Conservation (phyloP, 2,329 filamentous ascomycete species). For the Curvularia lunata region DNA sequence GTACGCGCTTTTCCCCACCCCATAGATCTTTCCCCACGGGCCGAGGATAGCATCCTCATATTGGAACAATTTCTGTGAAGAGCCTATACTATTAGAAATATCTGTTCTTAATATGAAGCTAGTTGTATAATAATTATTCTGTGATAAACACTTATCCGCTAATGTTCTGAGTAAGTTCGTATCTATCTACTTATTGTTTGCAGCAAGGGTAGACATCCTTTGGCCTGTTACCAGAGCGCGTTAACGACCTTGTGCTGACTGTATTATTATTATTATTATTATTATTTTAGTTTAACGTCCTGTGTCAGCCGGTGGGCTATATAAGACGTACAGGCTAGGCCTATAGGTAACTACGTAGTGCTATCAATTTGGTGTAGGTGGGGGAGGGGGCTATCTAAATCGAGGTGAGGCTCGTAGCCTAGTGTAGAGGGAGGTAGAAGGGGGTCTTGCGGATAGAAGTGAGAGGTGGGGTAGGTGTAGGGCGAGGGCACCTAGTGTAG, state of each 20-base stretch:
- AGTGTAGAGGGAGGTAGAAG: neutral
- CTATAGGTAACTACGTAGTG: neutral
- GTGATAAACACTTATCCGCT: too few species aligned
- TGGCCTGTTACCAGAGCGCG: too few species aligned
- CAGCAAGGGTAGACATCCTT: too few species aligned
- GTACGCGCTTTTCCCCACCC: neutral
- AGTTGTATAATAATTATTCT: too few species aligned
- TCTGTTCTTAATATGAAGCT: too few species aligned
- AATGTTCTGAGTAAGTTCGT: too few species aligned
- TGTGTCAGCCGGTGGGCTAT: neutral
- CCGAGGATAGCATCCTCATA: neutral
- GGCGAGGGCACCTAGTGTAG: neutral
- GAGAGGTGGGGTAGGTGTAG: neutral
- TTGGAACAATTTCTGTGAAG: too few species aligned
- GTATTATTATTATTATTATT: constrained; percentile 1
- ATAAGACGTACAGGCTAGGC: constrained; percentile 1
- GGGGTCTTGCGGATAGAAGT: neutral
- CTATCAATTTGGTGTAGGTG: neutral
- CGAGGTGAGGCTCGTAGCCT: constrained; percentile 3
- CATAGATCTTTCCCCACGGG: neutral
- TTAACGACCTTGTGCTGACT: too few species aligned
- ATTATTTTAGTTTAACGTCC: constrained; percentile 2
- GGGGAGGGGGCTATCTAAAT: constrained; percentile 2
- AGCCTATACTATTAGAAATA: too few species aligned
- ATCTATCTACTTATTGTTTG: too few species aligned